These are phyloP conservation scores for Aspergillus versicolor DNA, from an alignment of 2,329 filamentous ascomycete genomes.

Conservation along the genomic window DNA sequence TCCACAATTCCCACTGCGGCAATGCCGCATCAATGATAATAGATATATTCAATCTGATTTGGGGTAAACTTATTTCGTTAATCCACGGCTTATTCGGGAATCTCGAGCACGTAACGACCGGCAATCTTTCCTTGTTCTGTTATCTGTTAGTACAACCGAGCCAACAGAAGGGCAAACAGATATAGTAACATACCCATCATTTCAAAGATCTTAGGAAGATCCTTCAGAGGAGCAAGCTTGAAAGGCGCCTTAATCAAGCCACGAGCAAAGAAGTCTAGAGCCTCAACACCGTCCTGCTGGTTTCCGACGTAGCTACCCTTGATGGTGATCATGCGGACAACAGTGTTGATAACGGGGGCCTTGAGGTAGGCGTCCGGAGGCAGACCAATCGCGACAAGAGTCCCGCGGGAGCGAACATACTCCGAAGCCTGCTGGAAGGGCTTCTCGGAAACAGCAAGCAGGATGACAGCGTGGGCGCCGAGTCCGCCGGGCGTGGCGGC, in stretches of 20 bases:
- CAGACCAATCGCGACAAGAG: constrained; percentile 82
- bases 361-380: constrained; percentile 65
- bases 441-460: constrained; percentile 80
- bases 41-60: not conserved
- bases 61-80: too few relatives aligned
- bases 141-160: not conserved
- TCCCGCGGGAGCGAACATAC: constrained; percentile 78
- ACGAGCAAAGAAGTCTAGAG: constrained; percentile 78
- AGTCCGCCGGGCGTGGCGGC: constrained; percentile 65
- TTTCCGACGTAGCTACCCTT: constrained; percentile 90
- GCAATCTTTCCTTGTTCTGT: constrained; percentile 8
- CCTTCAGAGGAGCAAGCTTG: constrained; percentile 75
- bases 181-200: constrained; percentile 51
- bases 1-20: not conserved
- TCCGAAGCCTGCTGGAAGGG: constrained; percentile 80
- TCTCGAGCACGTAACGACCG: constrained; percentile 6
- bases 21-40: not conserved
- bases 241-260: constrained; percentile 80
- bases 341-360: constrained; percentile 81
- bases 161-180: not conserved
- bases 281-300: constrained; percentile 79
- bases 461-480: constrained; percentile 79
- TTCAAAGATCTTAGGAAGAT: constrained; percentile 75
- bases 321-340: constrained; percentile 83
- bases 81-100: not conserved